Conservation (phyloP, 305 asterid species). For the Coffea humblotiana region DNA sequence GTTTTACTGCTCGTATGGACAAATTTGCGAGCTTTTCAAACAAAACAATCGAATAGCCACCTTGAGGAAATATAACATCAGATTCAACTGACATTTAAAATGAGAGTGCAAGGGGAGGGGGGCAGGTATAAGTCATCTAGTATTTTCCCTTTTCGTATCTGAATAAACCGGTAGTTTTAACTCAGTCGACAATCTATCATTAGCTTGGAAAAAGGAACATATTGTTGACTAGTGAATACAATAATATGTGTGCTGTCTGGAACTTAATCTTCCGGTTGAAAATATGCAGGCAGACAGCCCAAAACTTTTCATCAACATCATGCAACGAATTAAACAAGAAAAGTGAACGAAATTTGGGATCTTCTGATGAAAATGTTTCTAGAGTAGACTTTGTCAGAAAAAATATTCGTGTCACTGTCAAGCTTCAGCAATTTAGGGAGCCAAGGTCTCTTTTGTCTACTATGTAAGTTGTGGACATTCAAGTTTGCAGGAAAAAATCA, state of each 20-base stretch:
- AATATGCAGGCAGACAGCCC: conserved; percentile 1
- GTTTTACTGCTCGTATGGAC: neutral
- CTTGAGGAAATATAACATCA: neutral
- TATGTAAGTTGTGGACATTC: neutral
- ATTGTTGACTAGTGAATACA: neutral
- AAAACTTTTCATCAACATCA: neutral
- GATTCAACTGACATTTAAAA: neutral
- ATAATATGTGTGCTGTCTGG: neutral
- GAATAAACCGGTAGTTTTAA: neutral
- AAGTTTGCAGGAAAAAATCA: neutral
- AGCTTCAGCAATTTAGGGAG: neutral
- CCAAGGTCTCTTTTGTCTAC: neutral
- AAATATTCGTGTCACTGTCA: neutral
- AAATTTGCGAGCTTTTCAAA: neutral
- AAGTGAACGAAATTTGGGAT: neutral
- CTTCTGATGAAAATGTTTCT: neutral
- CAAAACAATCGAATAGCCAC: neutral
- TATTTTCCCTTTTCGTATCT: neutral
- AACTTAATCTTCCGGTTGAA: neutral
- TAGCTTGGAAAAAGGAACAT: neutral
- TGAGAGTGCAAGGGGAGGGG: neutral
- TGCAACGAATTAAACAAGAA: neutral
- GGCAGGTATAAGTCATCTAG: neutral
- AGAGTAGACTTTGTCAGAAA: neutral
- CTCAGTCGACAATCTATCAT: neutral